Evolutionary conservation across 495 filamentous ascomycete genomes (phyloP), one percentile per base, ranked within the genome.

Genomic region (Penicillium nucicola): DNA sequence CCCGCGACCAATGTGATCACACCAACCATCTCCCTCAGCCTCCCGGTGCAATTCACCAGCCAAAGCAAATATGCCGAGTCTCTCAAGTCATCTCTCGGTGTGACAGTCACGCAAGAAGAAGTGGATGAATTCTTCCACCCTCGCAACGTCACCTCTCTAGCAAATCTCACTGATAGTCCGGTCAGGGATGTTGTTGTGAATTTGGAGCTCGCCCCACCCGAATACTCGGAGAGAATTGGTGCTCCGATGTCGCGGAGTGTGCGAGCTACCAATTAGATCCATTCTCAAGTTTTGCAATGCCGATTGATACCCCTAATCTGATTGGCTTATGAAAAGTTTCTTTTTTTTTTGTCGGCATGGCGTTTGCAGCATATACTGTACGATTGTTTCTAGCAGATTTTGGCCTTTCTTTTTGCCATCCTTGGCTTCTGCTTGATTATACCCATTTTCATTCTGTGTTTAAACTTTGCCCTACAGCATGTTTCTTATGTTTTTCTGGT

Each of bases 31-130:
- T 75, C 78, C 3, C 69, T 96, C 10, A 82, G 81, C 39, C 51
- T 96, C 6, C 92, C 92, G 4, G 64, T 97, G 39, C 92, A 96
- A 66, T 71, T 97, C 37, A 79, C 78, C 10, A 65, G 62, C 33
- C 46, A 51, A 30, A 17, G 60, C 5, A 58, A 60, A 25, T 33
- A 38, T 4, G 35, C 54, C 12, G 50, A 58, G 0, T 44, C 58
- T 1, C 12, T 65, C 13, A 70, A 65, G 40, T 33, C 50, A 1
- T 25, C 43, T 2, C 37, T 60, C 4, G 54, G 56, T n/a, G 23
- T 65, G 12, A 32, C 56, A 14, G 59, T 74, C 36, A 66, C 66
- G 11, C 68, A 70, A 48, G 63, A 60, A 6, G 66, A 70, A 28
- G 33, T 73, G n/a, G 56, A 74, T 20, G 66, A 68, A 44, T 76